Conservation (phyloP, 257 asterid genomes). For the Plantago major region DNA sequence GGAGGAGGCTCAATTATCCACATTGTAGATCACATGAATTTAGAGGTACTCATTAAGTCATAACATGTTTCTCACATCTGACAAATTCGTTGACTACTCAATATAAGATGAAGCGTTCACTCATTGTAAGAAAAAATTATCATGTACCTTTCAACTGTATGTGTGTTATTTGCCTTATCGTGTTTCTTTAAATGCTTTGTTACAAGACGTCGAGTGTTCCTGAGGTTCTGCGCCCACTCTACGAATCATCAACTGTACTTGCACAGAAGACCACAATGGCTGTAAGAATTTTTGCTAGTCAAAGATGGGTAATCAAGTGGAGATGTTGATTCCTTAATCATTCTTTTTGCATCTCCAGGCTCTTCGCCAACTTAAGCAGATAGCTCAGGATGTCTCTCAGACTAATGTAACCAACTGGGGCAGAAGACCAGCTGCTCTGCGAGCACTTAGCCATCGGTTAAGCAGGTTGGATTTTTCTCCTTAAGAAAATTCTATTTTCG, state of each 20-base stretch:
- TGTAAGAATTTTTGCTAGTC: conserved; percentile 32
- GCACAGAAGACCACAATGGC: conserved; percentile 83
- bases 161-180: background rate
- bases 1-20: conserved; percentile 93
- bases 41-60: conserved; percentile 46
- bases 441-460: conserved; percentile 79
- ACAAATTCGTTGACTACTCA: background rate
- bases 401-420: conserved; percentile 75
- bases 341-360: conserved; percentile 43
- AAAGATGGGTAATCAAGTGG: background rate
- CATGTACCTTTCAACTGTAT: background rate
- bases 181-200: background rate
- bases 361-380: conserved; percentile 82
- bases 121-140: too few species aligned
- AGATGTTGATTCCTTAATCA: conserved; percentile 6
- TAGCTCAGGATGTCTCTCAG: conserved; percentile 71
- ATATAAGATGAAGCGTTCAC: too few species aligned
- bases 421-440: conserved; percentile 80
- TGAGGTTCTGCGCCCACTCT: conserved; percentile 85
- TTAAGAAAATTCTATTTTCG: background rate
- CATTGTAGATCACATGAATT: conserved; percentile 80
- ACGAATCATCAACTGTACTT: conserved; percentile 71
- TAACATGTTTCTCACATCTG: too few species aligned
- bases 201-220: conserved; percentile 79
- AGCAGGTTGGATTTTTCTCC: conserved; percentile 49